Evolutionary conservation across 1,284 basidiomycete species (phyloP), one percentile per base, ranked within the genome.

Genomic region (Leccinum brunneo-olivaceum): DNA sequence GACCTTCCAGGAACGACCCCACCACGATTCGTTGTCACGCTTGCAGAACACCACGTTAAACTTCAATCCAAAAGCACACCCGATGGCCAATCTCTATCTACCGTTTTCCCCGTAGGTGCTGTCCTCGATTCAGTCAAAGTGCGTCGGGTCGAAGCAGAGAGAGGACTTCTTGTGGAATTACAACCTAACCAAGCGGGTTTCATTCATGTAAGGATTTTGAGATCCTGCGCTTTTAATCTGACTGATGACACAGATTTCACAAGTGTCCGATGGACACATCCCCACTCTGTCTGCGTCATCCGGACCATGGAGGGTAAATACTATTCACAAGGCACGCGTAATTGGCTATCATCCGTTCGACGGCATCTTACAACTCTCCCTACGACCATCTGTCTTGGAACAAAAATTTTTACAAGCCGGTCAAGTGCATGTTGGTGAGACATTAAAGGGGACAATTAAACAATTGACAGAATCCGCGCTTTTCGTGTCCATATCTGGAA

Each of bases 261-360:
- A 94, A 62, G 75, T 89, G 20, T 87, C 92, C 14, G 94, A 98
- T 62, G 90, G 94, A 42, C 91, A 94, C 58, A 72, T 94, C 20
- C 79, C 87, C 10, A 75, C 81, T 7, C 69, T 98, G 9, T 81
- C 84, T 3, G 53, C 70, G 10, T 70, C 77, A 14, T 81, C 83
- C 6, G 87, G 89, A 15, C 76, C 82, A 34, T 96, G 86, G 84
- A 88, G 84, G 64, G 57, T 79, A 38, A 84, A 82, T 14, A 82
- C 88, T 9, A 65, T 81, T 6, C 95, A 98, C 62, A 74, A 77
- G 44, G 94, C 91, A 4, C 85, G 97, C 41, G 91, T 98, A 5
- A 85, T 86, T 14, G 94, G 94, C 0, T 84, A 89, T 63, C 87
- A 90, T 55, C 73, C 79, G 1, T 76, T 98, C 42, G 96, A 99